A percentile compares a stretch with the other conserved stretches of the same genome.
phyloP scores from a whole-genome alignment of 2,329 filamentous ascomycete genomes.

The Huntiella moniliformis region DNA sequence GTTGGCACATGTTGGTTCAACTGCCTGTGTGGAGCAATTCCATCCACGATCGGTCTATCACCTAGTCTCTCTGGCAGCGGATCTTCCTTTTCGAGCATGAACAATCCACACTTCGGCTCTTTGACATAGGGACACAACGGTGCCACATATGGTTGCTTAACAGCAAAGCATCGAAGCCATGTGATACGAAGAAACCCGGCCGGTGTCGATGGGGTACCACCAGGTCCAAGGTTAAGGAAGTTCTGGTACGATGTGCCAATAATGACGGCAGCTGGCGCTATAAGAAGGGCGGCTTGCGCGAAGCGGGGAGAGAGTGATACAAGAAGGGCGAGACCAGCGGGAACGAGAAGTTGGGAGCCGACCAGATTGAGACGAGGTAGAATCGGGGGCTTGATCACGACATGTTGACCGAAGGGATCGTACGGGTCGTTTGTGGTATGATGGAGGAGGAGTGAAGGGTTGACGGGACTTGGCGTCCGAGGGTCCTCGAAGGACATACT shows the following conservation, averaged over 20 bases:
- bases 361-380: too few species aligned
- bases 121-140: too few species aligned
- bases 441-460: too few species aligned
- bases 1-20: constrained; percentile 43
- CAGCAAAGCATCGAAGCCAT: constrained; percentile 26
- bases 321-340: neutral
- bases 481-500: too few species aligned
- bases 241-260: constrained; percentile 53
- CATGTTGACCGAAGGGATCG: too few species aligned
- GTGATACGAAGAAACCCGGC: constrained; percentile 56
- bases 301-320: too few species aligned
- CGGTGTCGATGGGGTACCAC: constrained; percentile 59
- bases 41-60: constrained; percentile 46
- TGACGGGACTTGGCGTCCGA: too few species aligned
- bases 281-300: too few species aligned
- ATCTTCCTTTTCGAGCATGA: neutral
- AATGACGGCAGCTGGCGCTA: neutral
- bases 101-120: neutral
- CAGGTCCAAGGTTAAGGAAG: constrained; percentile 60
- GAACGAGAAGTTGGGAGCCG: too few species aligned
- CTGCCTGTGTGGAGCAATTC: constrained; percentile 70
- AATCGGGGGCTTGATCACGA: too few species aligned
- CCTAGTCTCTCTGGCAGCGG: constrained; percentile 43
- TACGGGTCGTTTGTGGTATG: too few species aligned
- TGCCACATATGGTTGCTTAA: too few species aligned